Base-by-base conservation (phyloP, 2,329 filamentous ascomycete genomes). In the Alternaria sp. region DNA sequence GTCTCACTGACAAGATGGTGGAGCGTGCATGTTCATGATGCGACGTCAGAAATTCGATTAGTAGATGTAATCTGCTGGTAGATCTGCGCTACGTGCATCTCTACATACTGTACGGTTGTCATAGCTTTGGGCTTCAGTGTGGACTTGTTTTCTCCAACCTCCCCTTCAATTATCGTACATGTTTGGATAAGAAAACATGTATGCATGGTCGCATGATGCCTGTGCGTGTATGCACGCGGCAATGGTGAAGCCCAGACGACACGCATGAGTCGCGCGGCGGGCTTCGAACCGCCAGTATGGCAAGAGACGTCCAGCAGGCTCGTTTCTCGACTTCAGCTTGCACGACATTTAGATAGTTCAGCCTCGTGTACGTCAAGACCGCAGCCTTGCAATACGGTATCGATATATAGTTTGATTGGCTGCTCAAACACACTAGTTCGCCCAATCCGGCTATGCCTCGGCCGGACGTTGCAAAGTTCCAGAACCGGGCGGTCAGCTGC, bases 361-460 rank as follows among this genome's bases (percentile, higher is more conserved):
- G 49, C 49, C 49, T 52, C 30, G 49, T 52, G 19, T 52, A 15
- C 30, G 30, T 52, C 28, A 21, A 36, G 26, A 25, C 26, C 32
- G 30, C 54, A 25, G 59, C 59, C 59, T 52, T 62, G 59, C 55
- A 12, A 36, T 57, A n/a, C n/a, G 26, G 50, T 43, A 3, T 44
- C 11, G 21, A 54, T 23, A 15, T 23, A 25, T 6, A 13, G n/a
- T 15, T 19, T 47, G 23, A 62, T 58, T 59, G 55, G 60, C 32
- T 32, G 23, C 10, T 19, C 10, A 15, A 12, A n/a, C n/a, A 15
- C 13, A 30, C 56, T 47, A 32, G 55, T 30, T 11, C 11, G 23
- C 47, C 65, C 55, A 67, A 66, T 67, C 19, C 60, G 56, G 56
- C 26, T 32, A 45, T 30, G 58, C 57, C 44, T 60, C 67, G 62